Conservation (phyloP, 1,284 basidiomycete genomes). For the Ganoderma boninense region DNA sequence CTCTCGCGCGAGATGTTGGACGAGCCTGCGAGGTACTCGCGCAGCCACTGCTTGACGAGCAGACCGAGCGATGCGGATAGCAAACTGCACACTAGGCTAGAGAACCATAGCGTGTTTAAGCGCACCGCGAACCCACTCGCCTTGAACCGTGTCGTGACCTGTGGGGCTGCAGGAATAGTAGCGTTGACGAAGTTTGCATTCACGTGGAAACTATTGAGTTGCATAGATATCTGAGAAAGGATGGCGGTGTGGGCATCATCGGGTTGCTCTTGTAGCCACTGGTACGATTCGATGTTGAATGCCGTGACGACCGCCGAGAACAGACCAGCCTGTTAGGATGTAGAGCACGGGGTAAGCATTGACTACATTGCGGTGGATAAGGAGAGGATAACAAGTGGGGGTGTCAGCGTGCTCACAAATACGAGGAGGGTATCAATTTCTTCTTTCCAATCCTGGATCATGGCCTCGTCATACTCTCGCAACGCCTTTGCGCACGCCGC, state of each 20-base stretch:
- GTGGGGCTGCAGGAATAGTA: constrained; percentile 13
- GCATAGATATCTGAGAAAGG: constrained; percentile 26
- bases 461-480: constrained; percentile 30
- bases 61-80: constrained; percentile 29
- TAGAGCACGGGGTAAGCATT: background rate
- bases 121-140: constrained; percentile 21
- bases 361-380: background rate
- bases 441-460: constrained; percentile 31
- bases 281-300: constrained; percentile 31
- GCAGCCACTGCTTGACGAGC: constrained; percentile 31
- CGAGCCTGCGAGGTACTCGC: constrained; percentile 28
- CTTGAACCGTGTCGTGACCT: constrained; percentile 9
- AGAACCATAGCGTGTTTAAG: constrained; percentile 30
- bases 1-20: constrained; percentile 28
- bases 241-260: constrained; percentile 23
- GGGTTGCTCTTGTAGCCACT: constrained; percentile 26
- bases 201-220: constrained; percentile 25
- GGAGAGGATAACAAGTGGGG: background rate
- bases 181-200: constrained; percentile 24
- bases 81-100: constrained; percentile 26
- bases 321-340: constrained; percentile 25
- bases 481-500: constrained; percentile 29
- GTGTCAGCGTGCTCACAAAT: constrained; percentile 34
- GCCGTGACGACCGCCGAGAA: constrained; percentile 33
- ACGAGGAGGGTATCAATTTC: constrained; percentile 32